Percentiles rank a stretch among this genome's conserved stretches.
Evolutionary conservation across 805 yeast species (phyloP).

Genomic region (Kodamaea nitidulidarum): DNA sequence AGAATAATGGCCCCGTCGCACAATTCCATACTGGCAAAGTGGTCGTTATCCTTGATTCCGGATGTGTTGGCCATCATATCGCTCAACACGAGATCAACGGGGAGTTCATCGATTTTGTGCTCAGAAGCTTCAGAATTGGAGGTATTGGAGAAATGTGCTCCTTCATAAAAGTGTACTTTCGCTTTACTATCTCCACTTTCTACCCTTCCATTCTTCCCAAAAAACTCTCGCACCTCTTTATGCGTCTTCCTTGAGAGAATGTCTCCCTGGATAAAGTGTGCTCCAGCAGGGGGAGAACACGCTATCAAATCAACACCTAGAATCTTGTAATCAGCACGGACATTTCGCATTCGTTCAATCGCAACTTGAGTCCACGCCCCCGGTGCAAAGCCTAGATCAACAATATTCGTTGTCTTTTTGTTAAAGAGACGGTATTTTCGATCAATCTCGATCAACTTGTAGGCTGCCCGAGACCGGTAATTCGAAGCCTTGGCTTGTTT

Average conservation of each 20-base stretch:
- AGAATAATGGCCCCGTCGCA: slow-evolving; percentile 88
- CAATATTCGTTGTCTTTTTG: slow-evolving; percentile 51
- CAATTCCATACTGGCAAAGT: slow-evolving; percentile 78
- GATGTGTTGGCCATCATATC: slow-evolving; percentile 92
- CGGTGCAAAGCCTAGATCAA: slow-evolving; percentile 60
- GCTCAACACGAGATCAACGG: slow-evolving; percentile 50
- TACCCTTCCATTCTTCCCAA: too few species aligned
- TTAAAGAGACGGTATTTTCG: slow-evolving; percentile 55
- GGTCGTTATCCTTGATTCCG: slow-evolving; percentile 80
- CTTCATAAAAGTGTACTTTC: too few species aligned
- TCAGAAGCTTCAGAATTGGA: too few species aligned
- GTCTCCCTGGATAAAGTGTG: slow-evolving; percentile 38
- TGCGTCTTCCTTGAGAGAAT: slow-evolving; percentile 49
- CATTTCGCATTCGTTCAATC: slow-evolving; percentile 13
- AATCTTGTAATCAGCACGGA: slow-evolving; percentile 12
- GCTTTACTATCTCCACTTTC: too few species aligned
- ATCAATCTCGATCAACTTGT: slow-evolving; percentile 74
- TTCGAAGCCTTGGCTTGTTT: slow-evolving; percentile 61
- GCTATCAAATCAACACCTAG: slow-evolving; percentile 30
- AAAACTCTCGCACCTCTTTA: slow-evolving; percentile 47
- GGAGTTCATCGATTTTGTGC: neutral
- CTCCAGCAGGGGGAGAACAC: slow-evolving; percentile 35
- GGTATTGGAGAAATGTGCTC: too few species aligned
- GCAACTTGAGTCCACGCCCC: slow-evolving; percentile 32
- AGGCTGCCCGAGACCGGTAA: slow-evolving; percentile 85